A percentile compares a stretch with the other conserved stretches of the same genome.
These are phyloP conservation scores for Anacardium occidentale DNA, from an alignment of 345 rosid species.

Conservation along the genomic window DNA sequence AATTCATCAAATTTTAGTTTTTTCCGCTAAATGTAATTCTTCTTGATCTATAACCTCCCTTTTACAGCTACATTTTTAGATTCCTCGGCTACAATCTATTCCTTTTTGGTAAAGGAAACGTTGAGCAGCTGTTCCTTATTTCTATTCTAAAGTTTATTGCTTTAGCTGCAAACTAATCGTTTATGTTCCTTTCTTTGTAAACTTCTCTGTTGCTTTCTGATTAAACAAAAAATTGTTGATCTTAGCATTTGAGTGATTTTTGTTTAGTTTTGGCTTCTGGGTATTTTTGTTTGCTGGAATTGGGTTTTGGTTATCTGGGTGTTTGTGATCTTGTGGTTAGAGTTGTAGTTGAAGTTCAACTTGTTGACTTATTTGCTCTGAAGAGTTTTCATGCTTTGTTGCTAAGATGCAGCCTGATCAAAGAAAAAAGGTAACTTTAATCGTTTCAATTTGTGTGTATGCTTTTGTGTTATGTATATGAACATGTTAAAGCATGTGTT, in stretches of 20 bases:
- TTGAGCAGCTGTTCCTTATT: neutral
- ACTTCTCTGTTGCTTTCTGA: conserved; percentile 9
- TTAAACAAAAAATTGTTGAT: conserved; percentile 9
- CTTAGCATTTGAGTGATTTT: conserved; percentile 3
- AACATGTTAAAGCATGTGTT: conserved; percentile 8
- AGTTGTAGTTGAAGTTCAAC: conserved; percentile 21
- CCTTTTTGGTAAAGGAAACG: too few species aligned
- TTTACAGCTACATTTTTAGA: conserved; percentile 38
- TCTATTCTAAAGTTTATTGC: conserved; percentile 16
- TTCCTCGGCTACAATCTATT: conserved; percentile 19
- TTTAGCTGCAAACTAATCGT: conserved; percentile 10
- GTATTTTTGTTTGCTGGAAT: conserved; percentile 14
- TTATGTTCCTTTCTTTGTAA: conserved; percentile 1
- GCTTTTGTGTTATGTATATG: neutral
- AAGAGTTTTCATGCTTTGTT: conserved; percentile 45
- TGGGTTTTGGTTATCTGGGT: conserved; percentile 18
- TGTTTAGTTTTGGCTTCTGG: conserved; percentile 28
- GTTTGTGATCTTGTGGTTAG: conserved; percentile 29
- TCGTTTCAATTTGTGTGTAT: neutral
- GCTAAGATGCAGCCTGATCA: conserved; percentile 92
- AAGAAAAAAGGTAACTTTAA: conserved; percentile 64
- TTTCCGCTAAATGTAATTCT: neutral
- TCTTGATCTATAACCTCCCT: conserved; percentile 22
- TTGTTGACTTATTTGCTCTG: conserved; percentile 21
- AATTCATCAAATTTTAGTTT: conserved; percentile 30